phyloP scores from a whole-genome alignment of 768 basidiomycete species.

The Paxillus ammoniavirescens region DNA sequence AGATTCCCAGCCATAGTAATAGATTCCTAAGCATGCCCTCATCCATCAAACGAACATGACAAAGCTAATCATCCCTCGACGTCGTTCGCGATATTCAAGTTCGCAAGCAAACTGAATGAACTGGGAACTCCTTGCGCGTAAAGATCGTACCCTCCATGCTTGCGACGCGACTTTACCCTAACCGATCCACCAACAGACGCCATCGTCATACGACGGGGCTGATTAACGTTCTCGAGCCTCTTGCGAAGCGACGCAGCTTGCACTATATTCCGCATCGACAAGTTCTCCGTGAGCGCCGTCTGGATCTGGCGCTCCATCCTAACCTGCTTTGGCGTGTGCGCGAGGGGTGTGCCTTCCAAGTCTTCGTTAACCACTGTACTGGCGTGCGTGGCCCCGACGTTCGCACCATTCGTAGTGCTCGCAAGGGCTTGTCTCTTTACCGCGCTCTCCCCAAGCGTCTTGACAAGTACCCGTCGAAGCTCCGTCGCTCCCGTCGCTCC shows the following conservation, averaged over 20 bases:
- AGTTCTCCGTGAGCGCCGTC: slow-evolving; percentile 13
- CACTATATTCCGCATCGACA: slow-evolving; percentile 18
- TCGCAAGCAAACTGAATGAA: slow-evolving; percentile 17
- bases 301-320: slow-evolving; percentile 7
- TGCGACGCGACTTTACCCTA: slow-evolving; percentile 4
- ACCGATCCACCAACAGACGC: not conserved
- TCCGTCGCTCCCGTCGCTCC: not conserved
- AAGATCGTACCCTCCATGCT: slow-evolving; percentile 10
- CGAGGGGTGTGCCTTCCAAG: not conserved
- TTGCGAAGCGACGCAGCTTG: slow-evolving; percentile 5
- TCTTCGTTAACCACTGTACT: not conserved
- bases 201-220: not conserved
- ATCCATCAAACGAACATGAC: not conserved
- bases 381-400: not conserved
- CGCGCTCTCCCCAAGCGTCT: not conserved
- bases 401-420: slow-evolving; percentile 12
- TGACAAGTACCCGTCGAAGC: not conserved
- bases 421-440: slow-evolving; percentile 13
- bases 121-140: slow-evolving; percentile 10
- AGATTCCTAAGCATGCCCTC: too few relatives aligned
- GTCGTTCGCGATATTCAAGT: not conserved
- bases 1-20: too few relatives aligned
- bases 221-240: not conserved
- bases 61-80: not conserved
- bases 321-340: slow-evolving; percentile 10